These are phyloP conservation scores for Cercospora beticola DNA, from an alignment of 2,329 filamentous ascomycete species.

Conservation along the genomic window DNA sequence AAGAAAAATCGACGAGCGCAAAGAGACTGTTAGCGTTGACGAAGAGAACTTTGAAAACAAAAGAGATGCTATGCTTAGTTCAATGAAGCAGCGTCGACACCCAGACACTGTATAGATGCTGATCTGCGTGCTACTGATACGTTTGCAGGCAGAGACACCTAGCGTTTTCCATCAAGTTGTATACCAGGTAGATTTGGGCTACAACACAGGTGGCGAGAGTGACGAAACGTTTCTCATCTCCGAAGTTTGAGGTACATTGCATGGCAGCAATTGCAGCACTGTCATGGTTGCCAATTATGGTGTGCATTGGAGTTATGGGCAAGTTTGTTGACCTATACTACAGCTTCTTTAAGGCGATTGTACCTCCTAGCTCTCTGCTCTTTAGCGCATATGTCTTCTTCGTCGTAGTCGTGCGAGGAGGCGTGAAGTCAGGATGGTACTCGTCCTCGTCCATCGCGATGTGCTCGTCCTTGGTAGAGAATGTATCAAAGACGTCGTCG, in stretches of 20 bases:
- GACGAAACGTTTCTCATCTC: background rate
- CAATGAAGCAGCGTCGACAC: background rate
- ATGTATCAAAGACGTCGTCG: no score
- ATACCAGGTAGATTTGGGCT: background rate
- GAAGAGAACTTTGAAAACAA: background rate
- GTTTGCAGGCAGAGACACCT: background rate
- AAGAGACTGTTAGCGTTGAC: background rate
- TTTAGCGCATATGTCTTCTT: no score
- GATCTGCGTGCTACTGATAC: background rate
- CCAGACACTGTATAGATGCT: background rate
- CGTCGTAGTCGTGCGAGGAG: no score
- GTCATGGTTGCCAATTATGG: background rate
- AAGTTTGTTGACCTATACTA: background rate
- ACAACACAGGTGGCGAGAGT: background rate
- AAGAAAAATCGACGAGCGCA: background rate
- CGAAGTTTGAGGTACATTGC: no score
- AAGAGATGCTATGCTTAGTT: background rate
- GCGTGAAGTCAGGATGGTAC: no score
- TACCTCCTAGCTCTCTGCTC: no score
- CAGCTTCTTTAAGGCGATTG: no score
- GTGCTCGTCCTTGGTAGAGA: no score
- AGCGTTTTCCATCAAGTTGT: background rate
- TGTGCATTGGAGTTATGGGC: background rate
- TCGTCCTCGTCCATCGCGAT: no score
- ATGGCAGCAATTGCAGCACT: background rate